Percentiles rank a stretch among this genome's conserved stretches.
phyloP scores from a whole-genome alignment of 2,329 filamentous ascomycete species.

The Falciphora oryzae region DNA sequence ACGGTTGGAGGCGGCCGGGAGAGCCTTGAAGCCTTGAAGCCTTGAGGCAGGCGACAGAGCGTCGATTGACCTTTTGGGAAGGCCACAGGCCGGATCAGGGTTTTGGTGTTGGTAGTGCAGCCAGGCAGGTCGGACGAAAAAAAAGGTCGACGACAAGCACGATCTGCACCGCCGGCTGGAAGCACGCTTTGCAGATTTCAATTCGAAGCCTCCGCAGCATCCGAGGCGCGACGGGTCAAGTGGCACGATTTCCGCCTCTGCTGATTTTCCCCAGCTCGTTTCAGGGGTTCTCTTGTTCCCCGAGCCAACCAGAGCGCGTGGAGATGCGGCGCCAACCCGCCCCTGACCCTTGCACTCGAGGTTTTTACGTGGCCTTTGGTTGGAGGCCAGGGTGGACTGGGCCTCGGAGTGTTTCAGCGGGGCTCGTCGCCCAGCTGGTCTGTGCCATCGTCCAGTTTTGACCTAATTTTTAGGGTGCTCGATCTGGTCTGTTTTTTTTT shows the following conservation, averaged over 20 bases:
- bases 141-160: neutral
- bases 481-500: neutral
- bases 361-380: neutral
- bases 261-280: neutral
- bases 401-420: neutral
- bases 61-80: neutral
- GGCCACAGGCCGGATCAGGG: neutral
- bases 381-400: neutral
- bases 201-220: too few species aligned
- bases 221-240: too few species aligned
- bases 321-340: neutral
- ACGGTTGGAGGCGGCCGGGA: too few species aligned
- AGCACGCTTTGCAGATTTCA: too few species aligned
- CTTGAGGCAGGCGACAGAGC: neutral
- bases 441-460: neutral
- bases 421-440: neutral
- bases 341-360: neutral
- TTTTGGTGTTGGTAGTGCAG: neutral
- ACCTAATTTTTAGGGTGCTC: too few species aligned
- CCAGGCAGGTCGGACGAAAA: neutral
- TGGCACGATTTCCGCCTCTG: neutral
- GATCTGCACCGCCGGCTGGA: too few species aligned
- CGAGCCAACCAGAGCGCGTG: neutral
- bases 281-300: neutral
- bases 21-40: neutral